Percentiles rank a stretch among this genome's conserved stretches.
These are phyloP conservation scores for Aspergillus fischeri DNA, from an alignment of 2,329 filamentous ascomycete genomes.

Conservation along the genomic window DNA sequence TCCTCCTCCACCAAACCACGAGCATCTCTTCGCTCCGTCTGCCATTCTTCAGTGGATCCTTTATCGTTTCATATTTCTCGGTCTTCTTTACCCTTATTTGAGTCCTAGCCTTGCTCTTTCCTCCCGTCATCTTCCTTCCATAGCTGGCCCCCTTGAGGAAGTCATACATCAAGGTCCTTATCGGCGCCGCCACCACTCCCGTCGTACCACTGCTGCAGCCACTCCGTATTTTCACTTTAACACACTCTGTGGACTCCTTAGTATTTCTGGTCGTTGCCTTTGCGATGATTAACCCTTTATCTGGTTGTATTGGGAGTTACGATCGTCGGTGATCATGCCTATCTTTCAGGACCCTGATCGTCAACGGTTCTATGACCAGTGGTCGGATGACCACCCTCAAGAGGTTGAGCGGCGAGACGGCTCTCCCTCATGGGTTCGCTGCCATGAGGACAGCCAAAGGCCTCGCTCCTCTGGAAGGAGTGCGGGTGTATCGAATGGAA, in stretches of 20 bases:
- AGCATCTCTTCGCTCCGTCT: slow-evolving; percentile 5
- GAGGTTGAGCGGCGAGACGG: slow-evolving; percentile 6
- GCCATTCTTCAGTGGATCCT: not conserved
- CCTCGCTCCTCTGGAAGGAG: slow-evolving; percentile 10
- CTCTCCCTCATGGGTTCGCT: slow-evolving; percentile 9
- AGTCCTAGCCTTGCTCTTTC: slow-evolving; percentile 1
- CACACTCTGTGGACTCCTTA: not conserved
- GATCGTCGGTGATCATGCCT: slow-evolving; percentile 27
- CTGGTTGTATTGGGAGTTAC: slow-evolving; percentile 11
- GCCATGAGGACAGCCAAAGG: slow-evolving; percentile 9
- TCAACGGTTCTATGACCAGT: slow-evolving; percentile 23
- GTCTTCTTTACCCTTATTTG: slow-evolving; percentile 7
- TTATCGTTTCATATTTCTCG: slow-evolving; percentile 5
- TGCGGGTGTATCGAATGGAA: slow-evolving; percentile 11
- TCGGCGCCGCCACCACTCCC: slow-evolving; percentile 7
- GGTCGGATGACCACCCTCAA: slow-evolving; percentile 21
- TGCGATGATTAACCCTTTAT: slow-evolving; percentile 24
- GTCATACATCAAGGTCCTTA: slow-evolving; percentile 3
- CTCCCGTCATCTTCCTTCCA: slow-evolving; percentile 1
- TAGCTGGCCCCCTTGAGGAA: not conserved
- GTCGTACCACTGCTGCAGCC: slow-evolving; percentile 2
- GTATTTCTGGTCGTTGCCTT: not conserved
- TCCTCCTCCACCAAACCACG: not conserved
- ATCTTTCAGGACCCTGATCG: slow-evolving; percentile 34
- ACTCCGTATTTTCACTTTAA: not conserved